These are phyloP conservation scores for Stipa capillata DNA, from an alignment of 176 grass and related monocot genomes.

Conservation along the genomic window DNA sequence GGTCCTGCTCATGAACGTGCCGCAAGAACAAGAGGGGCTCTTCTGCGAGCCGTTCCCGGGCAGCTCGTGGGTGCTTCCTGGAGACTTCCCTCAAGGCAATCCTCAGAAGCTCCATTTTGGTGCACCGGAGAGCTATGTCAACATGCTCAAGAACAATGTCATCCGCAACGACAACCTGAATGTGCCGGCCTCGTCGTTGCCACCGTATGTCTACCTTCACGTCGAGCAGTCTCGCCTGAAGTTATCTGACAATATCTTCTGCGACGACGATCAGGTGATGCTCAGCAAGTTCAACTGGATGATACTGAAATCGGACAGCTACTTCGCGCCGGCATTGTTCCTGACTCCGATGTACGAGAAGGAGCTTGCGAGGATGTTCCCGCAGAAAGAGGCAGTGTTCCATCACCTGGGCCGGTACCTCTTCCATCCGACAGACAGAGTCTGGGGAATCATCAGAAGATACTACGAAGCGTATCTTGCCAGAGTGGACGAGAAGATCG, in stretches of 20 bases:
- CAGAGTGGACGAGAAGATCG: slow-evolving; percentile 66
- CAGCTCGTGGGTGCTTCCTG: slow-evolving; percentile 68
- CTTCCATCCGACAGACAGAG: slow-evolving; percentile 58
- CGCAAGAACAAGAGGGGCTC: slow-evolving; percentile 48
- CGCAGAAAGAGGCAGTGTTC: slow-evolving; percentile 52
- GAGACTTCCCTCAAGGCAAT: slow-evolving; percentile 50
- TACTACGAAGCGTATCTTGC: slow-evolving; percentile 78
- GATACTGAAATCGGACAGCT: slow-evolving; percentile 74
- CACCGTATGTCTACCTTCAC: slow-evolving; percentile 67
- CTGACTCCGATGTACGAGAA: slow-evolving; percentile 49
- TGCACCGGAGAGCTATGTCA: slow-evolving; percentile 56
- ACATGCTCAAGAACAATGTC: slow-evolving; percentile 47
- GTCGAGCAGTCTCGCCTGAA: slow-evolving; percentile 38
- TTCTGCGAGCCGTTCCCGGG: slow-evolving; percentile 85
- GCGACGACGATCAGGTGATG: slow-evolving; percentile 54
- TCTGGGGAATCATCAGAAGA: slow-evolving; percentile 56
- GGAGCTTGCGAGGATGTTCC: slow-evolving; percentile 58
- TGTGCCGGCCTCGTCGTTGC: slow-evolving; percentile 34
- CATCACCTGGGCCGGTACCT: slow-evolving; percentile 77
- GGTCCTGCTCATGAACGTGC: slow-evolving; percentile 48
- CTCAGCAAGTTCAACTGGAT: slow-evolving; percentile 80
- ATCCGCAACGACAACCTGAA: slow-evolving; percentile 27
- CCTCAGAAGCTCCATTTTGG: slow-evolving; percentile 28
- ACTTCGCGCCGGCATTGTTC: slow-evolving; percentile 79
- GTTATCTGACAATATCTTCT: slow-evolving; percentile 66